phyloP scores from a whole-genome alignment of 1,284 basidiomycete genomes.

The Rhodotorula sp. region DNA sequence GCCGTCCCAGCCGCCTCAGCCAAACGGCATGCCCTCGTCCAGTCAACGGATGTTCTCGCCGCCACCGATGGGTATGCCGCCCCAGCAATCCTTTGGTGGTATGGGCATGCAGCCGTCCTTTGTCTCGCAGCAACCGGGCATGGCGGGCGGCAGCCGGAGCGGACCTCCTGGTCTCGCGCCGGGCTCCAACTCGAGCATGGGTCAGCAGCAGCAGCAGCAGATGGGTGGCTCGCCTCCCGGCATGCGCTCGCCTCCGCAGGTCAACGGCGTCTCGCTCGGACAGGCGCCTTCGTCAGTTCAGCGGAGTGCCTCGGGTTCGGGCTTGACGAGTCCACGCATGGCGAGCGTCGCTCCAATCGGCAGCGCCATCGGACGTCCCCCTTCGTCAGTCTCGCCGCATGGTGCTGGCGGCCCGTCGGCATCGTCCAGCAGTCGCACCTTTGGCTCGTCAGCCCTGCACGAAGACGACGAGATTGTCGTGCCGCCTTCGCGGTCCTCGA shows the following conservation, averaged over 20 bases:
- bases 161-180: not conserved
- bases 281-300: conserved; percentile 15
- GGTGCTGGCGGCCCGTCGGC: conserved; percentile 5
- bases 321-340: conserved; percentile 16
- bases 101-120: conserved; percentile 27
- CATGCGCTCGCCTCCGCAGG: conserved; percentile 12
- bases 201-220: not conserved
- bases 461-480: conserved; percentile 41
- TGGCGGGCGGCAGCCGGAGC: not conserved
- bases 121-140: conserved; percentile 20
- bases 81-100: conserved; percentile 13
- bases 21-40: conserved; percentile 16
- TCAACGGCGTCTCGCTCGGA: conserved; percentile 20
- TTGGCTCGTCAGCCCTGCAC: conserved; percentile 37
- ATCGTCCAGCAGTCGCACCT: conserved; percentile 24
- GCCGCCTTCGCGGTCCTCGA: conserved; percentile 27
- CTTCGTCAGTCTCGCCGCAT: conserved; percentile 18
- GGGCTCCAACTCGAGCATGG: not conserved
- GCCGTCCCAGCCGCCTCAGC: conserved; percentile 16
- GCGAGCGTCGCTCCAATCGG: conserved; percentile 25
- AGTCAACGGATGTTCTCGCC: conserved; percentile 37
- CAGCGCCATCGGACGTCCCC: conserved; percentile 31
- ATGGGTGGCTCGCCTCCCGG: not conserved
- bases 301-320: not conserved
- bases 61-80: conserved; percentile 28